Percentiles rank a stretch among this genome's conserved stretches.
Evolutionary conservation across 2,329 filamentous ascomycete species (phyloP).

Genomic region (Geosmithia morbida): DNA sequence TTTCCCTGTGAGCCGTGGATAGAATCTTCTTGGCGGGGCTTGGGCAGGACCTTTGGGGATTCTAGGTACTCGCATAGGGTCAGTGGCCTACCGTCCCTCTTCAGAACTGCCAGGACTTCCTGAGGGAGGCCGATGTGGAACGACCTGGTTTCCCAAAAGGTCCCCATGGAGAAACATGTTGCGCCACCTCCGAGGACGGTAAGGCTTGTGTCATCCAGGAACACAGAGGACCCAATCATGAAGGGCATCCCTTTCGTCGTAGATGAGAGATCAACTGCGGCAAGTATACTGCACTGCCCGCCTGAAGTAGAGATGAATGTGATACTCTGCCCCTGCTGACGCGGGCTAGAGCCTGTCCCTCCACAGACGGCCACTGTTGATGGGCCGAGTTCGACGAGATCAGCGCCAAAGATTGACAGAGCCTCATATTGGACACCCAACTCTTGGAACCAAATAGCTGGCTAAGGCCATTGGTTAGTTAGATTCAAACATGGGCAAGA

Average conservation of each 20-base stretch:
- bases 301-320: slow-evolving; percentile 8
- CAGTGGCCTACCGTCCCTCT: not conserved
- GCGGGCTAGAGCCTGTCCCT: slow-evolving; percentile 14
- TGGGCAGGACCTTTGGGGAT: slow-evolving; percentile 11
- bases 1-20: slow-evolving; percentile 1
- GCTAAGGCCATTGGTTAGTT: slow-evolving; percentile 6
- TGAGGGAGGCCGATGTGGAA: slow-evolving; percentile 21
- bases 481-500: not conserved
- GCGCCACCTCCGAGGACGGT: slow-evolving; percentile 66
- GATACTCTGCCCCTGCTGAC: slow-evolving; percentile 13
- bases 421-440: not conserved
- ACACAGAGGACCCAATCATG: slow-evolving; percentile 52
- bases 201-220: slow-evolving; percentile 32
- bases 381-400: slow-evolving; percentile 8
- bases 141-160: slow-evolving; percentile 60
- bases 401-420: slow-evolving; percentile 18
- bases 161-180: slow-evolving; percentile 83
- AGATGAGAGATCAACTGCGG: not conserved
- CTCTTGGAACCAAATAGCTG: slow-evolving; percentile 16
- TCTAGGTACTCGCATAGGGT: slow-evolving; percentile 7
- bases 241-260: slow-evolving; percentile 32
- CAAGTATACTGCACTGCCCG: slow-evolving; percentile 16
- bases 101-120: not conserved
- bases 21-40: not conserved
- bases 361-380: slow-evolving; percentile 13